A percentile compares a stretch with the other conserved stretches of the same genome.
phyloP scores from a whole-genome alignment of 2,329 filamentous ascomycete species.

The Apiospora saccharicola region DNA sequence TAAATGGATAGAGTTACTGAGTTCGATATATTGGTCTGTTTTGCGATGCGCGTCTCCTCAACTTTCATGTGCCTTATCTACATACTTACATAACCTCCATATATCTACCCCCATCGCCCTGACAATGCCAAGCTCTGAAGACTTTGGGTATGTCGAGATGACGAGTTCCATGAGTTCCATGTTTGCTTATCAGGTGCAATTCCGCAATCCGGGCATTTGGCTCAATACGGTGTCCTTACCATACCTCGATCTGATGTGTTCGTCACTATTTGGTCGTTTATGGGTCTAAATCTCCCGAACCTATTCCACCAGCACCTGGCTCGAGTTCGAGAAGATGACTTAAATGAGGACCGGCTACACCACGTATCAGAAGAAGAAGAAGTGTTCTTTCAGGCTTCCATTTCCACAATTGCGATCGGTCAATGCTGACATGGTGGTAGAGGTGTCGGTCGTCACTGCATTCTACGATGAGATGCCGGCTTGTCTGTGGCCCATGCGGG shows the following conservation, averaged over 20 bases:
- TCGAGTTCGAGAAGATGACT: not conserved
- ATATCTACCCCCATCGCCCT: not conserved
- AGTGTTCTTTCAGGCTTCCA: too few relatives aligned
- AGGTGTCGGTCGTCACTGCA: not conserved
- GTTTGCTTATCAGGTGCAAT: not conserved
- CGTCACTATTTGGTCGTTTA: conserved; percentile 2
- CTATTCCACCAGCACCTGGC: not conserved
- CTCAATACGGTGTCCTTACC: not conserved
- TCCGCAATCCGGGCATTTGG: not conserved
- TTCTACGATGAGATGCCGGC: not conserved
- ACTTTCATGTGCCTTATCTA: not conserved
- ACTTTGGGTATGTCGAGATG: not conserved
- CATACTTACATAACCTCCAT: not conserved
- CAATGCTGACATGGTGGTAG: not conserved
- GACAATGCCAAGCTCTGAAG: not conserved
- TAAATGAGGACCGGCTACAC: not conserved
- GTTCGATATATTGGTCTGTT: not conserved
- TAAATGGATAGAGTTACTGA: not conserved
- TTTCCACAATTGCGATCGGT: too few relatives aligned
- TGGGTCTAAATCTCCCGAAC: not conserved
- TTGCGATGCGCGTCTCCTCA: not conserved
- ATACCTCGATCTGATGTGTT: not conserved
- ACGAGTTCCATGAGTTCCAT: not conserved
- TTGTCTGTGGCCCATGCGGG: not conserved
- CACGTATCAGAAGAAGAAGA: not conserved